Conservation (phyloP, 208 protist genomes). For the Angomonas deanei region DNA sequence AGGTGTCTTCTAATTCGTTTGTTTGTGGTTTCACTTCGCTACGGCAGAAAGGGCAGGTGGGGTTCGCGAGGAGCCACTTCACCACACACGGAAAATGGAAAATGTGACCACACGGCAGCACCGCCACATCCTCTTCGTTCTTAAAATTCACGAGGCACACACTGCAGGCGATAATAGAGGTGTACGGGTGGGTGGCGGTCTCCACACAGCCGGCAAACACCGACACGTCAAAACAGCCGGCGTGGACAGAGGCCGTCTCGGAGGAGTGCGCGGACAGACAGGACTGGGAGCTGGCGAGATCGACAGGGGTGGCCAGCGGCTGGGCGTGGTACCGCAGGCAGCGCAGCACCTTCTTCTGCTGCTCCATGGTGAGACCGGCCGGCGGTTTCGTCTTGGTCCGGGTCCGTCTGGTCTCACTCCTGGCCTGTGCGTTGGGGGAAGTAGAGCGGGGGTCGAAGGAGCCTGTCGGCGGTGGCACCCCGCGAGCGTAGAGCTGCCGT, state of each 20-base stretch:
- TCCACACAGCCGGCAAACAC: background rate
- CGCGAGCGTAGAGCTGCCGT: background rate
- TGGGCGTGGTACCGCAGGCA: constrained; percentile 7
- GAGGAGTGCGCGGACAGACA: background rate
- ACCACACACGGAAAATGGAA: constrained; percentile 25
- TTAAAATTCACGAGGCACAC: constrained; percentile 22
- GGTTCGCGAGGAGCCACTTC: constrained; percentile 20
- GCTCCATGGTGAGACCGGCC: constrained; percentile 7
- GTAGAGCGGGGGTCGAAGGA: background rate
- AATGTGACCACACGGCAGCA: constrained; percentile 27
- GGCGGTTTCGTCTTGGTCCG: background rate
- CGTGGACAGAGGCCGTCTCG: background rate
- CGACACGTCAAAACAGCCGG: background rate
- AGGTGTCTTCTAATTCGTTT: too few relatives aligned
- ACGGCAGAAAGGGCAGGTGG: constrained; percentile 29
- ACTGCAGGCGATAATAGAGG: constrained; percentile 10
- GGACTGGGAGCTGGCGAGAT: background rate
- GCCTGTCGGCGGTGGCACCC: background rate
- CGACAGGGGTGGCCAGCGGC: background rate
- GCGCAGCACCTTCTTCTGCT: constrained; percentile 12
- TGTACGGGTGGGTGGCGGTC: background rate
- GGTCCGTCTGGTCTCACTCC: background rate
- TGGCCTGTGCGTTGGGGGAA: background rate
- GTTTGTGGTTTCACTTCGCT: background rate
- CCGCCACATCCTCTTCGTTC: constrained; percentile 24